Conservation (phyloP, 2,329 filamentous ascomycete species). For the Trichoderma hamatum region DNA sequence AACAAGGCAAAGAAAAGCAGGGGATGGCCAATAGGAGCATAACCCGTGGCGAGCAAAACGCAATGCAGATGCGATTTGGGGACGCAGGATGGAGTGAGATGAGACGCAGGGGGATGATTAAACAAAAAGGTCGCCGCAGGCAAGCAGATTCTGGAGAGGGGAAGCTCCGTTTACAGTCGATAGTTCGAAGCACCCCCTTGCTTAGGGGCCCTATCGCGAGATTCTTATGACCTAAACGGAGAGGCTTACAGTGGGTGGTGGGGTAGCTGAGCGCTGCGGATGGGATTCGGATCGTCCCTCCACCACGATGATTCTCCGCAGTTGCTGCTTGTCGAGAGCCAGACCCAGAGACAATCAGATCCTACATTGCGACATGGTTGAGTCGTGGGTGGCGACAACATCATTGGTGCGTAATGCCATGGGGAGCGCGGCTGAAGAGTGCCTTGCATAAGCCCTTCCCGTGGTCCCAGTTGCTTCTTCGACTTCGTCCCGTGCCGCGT, state of each 20-base stretch:
- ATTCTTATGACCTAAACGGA: not conserved
- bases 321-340: too few species aligned
- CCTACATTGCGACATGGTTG: not conserved
- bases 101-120: not conserved
- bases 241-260: not conserved
- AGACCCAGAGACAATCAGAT: not conserved
- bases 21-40: slow-evolving; percentile 6
- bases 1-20: not conserved
- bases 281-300: not conserved
- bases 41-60: not conserved
- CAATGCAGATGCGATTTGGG: not conserved
- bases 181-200: not conserved
- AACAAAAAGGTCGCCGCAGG: not conserved
- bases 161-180: not conserved
- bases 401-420: not conserved
- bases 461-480: not conserved
- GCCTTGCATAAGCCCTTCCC: slow-evolving; percentile 10
- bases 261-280: slow-evolving; percentile 18
- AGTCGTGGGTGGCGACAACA: not conserved
- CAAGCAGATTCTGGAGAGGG: not conserved
- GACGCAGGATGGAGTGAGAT: slow-evolving; percentile 4
- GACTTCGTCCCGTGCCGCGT: not conserved
- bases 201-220: not conserved
- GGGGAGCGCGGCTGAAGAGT: not conserved
- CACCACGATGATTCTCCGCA: not conserved